Evolutionary conservation across 2,329 filamentous ascomycete species (phyloP).

Genomic region (Colletotrichum caudatum): DNA sequence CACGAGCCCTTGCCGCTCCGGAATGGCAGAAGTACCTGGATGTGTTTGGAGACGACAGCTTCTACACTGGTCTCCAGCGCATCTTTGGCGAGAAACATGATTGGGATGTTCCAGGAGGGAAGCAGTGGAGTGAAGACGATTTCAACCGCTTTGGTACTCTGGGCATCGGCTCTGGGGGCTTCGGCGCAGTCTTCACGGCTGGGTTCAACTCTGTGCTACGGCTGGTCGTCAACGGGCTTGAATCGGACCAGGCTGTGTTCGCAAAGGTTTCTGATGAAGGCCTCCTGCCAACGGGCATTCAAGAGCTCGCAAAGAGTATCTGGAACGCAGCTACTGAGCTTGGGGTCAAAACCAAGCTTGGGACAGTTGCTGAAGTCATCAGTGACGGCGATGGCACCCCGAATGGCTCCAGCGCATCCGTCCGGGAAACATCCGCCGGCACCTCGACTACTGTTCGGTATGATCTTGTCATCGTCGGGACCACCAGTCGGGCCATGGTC

Average conservation of each 20-base stretch:
- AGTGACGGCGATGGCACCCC: not conserved
- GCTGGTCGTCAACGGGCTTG: constrained; percentile 12
- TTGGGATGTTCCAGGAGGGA: not conserved
- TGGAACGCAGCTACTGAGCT: not conserved
- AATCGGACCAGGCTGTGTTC: not conserved
- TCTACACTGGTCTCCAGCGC: constrained; percentile 19
- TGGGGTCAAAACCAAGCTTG: not conserved
- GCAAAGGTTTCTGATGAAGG: not conserved
- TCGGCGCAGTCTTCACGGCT: constrained; percentile 19
- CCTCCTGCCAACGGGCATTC: not conserved
- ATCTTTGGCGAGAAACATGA: constrained; percentile 22
- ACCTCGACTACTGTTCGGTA: not conserved
- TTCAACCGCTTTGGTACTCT: constrained; percentile 19
- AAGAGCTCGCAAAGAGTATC: not conserved
- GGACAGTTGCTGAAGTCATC: not conserved
- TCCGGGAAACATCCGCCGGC: not conserved
- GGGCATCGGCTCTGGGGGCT: constrained; percentile 25
- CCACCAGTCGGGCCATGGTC: not conserved
- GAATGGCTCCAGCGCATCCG: not conserved
- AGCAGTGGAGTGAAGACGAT: constrained; percentile 1
- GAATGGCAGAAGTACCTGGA: constrained; percentile 26
- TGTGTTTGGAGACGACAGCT: constrained; percentile 21
- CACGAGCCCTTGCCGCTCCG: not conserved
- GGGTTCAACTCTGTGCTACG: constrained; percentile 22
- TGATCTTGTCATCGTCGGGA: not conserved